Conservation (phyloP, 352 stramenopile genomes). For the Phytophthora crassamura region DNA sequence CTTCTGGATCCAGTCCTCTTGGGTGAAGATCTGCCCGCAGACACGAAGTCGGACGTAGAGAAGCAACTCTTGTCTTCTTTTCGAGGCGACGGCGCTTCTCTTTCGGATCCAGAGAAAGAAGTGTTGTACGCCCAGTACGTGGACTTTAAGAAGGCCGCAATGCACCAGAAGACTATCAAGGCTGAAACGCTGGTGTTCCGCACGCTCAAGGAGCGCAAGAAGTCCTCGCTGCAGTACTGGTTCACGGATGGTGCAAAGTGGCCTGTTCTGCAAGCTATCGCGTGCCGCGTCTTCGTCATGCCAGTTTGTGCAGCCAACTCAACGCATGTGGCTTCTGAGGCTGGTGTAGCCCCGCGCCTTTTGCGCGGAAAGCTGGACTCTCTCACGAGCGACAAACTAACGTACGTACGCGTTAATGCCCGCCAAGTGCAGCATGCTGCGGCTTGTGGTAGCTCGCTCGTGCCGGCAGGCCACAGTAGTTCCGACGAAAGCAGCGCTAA, state of each 20-base stretch:
- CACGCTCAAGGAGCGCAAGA: conserved; percentile 58
- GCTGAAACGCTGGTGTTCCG: conserved; percentile 45
- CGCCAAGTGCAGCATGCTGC: conserved; percentile 29
- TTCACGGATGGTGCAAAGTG: conserved; percentile 56
- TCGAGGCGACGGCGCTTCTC: conserved; percentile 22
- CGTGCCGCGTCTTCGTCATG: conserved; percentile 49
- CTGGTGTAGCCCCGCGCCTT: conserved; percentile 5
- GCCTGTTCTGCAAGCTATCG: conserved; percentile 53
- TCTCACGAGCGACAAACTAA: conserved; percentile 36
- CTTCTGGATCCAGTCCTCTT: conserved; percentile 55
- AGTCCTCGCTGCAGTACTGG: conserved; percentile 61
- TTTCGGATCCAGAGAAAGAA: conserved; percentile 39
- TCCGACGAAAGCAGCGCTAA: conserved; percentile 10
- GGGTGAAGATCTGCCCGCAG: conserved; percentile 41
- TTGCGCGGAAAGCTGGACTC: conserved; percentile 25
- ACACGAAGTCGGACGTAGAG: conserved; percentile 44
- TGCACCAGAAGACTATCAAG: conserved; percentile 40
- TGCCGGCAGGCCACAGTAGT: conserved; percentile 7
- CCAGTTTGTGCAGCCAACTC: conserved; percentile 30
- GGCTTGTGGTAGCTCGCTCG: conserved; percentile 11
- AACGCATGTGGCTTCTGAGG: conserved; percentile 5
- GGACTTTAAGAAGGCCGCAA: conserved; percentile 46
- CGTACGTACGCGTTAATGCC: conserved; percentile 41
- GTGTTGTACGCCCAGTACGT: conserved; percentile 55
- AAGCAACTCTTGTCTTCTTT: conserved; percentile 39